Evolutionary conservation across 306 rosid genomes (phyloP), one percentile per base, ranked within the genome.

Genomic region (Lablab purpureus): DNA sequence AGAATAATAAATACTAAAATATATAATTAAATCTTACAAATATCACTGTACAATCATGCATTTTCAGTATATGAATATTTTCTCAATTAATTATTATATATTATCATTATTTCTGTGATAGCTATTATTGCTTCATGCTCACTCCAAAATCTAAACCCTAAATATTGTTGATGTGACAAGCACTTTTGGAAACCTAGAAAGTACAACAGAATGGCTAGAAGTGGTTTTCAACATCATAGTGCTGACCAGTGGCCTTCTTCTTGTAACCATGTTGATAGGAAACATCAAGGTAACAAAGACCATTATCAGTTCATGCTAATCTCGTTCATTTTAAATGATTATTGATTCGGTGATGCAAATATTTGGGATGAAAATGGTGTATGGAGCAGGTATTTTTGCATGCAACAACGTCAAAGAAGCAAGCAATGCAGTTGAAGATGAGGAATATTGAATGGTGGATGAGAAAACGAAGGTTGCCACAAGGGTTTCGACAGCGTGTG

Each of bases 361-460:
- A 32, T 32, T 34, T 7, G 40, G 40, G 6, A 7, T 34, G 40
- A 34, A 34, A 17, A 21, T 30, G 15, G 50, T 36, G 5, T 14
- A 25, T 5, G 54, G 41, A 4, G 82, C 66, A 93, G 98, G 98
- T 94, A 54, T 94, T 94, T 92, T 73, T 94, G 83, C 94, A 94
- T 85, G 98, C 98, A 63, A 94, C 97, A 2, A 91, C 98, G 45
- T 94, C 97, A 30, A 94, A 94, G 88, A 94, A 94, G 64, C 98
- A 90, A 81, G 96, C 91, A 40, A 94, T 91, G 98, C 98, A 94
- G 70, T 55, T 94, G 85, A 89, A 85, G 87, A 94, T 94, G 96
- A 94, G 98, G 80, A 94, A 94, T 50, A 74, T 94, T 72, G 98
- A 94, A 72, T 94, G 97, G 98, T 94, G 98, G 98, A 91, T 94